Conservation (phyloP, 495 filamentous ascomycete species). For the Hyaloscypha hepaticicola region DNA sequence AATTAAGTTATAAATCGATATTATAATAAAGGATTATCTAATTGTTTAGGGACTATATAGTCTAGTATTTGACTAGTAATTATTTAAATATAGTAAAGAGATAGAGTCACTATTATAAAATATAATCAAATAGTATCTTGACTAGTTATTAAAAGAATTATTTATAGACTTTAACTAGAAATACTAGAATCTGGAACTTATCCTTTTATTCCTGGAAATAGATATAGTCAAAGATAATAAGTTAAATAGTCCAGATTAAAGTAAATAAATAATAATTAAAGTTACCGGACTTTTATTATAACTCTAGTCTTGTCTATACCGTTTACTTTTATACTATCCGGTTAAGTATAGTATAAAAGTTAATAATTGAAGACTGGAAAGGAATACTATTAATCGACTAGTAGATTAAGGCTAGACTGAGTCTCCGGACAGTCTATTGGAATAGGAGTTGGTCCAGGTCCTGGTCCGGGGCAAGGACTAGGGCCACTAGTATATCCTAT, state of each 20-base stretch:
- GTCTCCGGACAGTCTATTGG: constrained; percentile 19
- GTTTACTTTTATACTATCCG: too few relatives aligned
- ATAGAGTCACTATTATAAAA: constrained; percentile 20
- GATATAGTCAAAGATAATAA: too few relatives aligned
- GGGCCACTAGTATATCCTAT: too few relatives aligned
- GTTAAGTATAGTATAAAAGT: constrained; percentile 18
- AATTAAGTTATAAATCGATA: constrained; percentile 9
- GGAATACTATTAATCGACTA: constrained; percentile 14
- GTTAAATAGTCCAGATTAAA: too few relatives aligned
- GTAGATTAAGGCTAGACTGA: constrained; percentile 20
- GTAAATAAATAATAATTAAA: constrained; percentile 15
- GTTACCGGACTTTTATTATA: constrained; percentile 16
- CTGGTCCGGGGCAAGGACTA: too few relatives aligned
- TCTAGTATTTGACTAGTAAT: constrained; percentile 15
- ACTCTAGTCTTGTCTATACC: constrained; percentile 1
- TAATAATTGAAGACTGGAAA: constrained; percentile 20
- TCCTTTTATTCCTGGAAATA: too few relatives aligned
- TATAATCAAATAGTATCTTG: constrained; percentile 19
- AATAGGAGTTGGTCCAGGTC: constrained; percentile 8
- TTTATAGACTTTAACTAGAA: constrained; percentile 3
- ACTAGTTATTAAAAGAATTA: constrained; percentile 22
- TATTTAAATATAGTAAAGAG: constrained; percentile 1
- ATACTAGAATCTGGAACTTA: too few relatives aligned
- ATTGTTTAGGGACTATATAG: constrained; percentile 17
- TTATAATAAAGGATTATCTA: constrained; percentile 16